These are phyloP conservation scores for Phaeoacremonium minimum DNA, from an alignment of 2,329 filamentous ascomycete genomes.

Conservation along the genomic window DNA sequence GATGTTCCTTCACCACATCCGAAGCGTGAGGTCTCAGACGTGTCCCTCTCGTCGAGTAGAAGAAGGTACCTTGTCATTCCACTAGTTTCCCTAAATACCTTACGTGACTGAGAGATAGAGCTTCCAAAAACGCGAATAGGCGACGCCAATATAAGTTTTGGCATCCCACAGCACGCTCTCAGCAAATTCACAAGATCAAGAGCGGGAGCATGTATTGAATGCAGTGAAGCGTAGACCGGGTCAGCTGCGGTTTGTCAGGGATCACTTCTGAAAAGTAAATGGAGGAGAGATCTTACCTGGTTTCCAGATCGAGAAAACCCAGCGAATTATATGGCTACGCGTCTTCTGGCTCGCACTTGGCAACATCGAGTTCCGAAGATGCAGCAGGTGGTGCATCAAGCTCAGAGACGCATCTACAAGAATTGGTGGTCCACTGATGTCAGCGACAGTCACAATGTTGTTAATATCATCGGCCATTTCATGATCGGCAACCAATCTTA, in stretches of 20 bases:
- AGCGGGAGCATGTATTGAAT: constrained; percentile 60
- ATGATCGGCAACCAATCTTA: constrained; percentile 62
- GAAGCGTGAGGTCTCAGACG: background rate
- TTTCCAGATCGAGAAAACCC: constrained; percentile 79
- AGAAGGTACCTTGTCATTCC: constrained; percentile 50
- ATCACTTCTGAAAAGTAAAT: background rate
- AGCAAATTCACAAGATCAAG: constrained; percentile 65
- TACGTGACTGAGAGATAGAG: constrained; percentile 43
- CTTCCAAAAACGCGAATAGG: constrained; percentile 39
- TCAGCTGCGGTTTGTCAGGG: no score
- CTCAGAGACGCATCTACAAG: constrained; percentile 75
- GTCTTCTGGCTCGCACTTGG: constrained; percentile 65
- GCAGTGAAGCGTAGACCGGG: constrained; percentile 58
- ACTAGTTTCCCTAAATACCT: constrained; percentile 34
- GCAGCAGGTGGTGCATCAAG: constrained; percentile 67
- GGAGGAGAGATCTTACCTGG: constrained; percentile 51
- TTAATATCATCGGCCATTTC: constrained; percentile 66
- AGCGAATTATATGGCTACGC: constrained; percentile 70
- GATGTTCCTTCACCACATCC: background rate
- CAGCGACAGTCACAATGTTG: constrained; percentile 69
- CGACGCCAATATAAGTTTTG: constrained; percentile 21
- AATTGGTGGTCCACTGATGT: constrained; percentile 73
- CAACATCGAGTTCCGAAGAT: constrained; percentile 61
- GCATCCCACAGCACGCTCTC: constrained; percentile 60
- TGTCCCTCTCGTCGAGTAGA: constrained; percentile 35